Evolutionary conservation across 2,329 filamentous ascomycete species (phyloP), one percentile per base, ranked within the genome.

Genomic region (Epichloe sp.): DNA sequence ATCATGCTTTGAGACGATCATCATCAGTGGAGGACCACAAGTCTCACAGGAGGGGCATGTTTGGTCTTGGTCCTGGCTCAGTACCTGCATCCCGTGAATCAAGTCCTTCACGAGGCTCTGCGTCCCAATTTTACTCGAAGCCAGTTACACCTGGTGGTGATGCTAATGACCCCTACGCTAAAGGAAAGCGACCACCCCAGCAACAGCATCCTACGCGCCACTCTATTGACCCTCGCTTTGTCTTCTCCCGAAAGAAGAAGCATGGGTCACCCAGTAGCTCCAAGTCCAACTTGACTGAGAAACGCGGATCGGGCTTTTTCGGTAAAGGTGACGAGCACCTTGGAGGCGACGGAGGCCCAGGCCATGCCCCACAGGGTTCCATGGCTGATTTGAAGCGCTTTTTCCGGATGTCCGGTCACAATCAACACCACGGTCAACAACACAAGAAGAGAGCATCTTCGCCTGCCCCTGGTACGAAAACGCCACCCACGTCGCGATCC

Each of bases 321-420:
- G 58, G 60, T 15, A 56, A 63, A 62, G 38, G 69, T 71, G 50
- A 69, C 17, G 63, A 65, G 21, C 56, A 62, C 21, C 50, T 56
- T 2, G 56, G 57, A 7, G 62, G 59, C 14, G 63, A 66, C 42
- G 61, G 60, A 23, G 41, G 49, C 40, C 26, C n/a, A 15, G 56
- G 60, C 21, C 60, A 62, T n/a, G 55, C 56, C 8, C 52, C 58
- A 48, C 80, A 87, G 53, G 82, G 86, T 21, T 96, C 93, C 5
- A 97, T 97, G 86, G 84, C 86, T 3, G 91, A 97, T 60, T 69
- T 98, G 54, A 96, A 95, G 70, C 80, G 93, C n/a, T 98, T 98
- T 66, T 95, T 98, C 74, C 93, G 84, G 67, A 82, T 88, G 54
- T 80, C 84, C 49, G 78, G 80, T 2, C 77, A 82, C 57, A 70